Percentiles rank a stretch among this genome's conserved stretches.
phyloP scores from a whole-genome alignment of 495 filamentous ascomycete genomes.

The Aspergillus sclerotioniger region DNA sequence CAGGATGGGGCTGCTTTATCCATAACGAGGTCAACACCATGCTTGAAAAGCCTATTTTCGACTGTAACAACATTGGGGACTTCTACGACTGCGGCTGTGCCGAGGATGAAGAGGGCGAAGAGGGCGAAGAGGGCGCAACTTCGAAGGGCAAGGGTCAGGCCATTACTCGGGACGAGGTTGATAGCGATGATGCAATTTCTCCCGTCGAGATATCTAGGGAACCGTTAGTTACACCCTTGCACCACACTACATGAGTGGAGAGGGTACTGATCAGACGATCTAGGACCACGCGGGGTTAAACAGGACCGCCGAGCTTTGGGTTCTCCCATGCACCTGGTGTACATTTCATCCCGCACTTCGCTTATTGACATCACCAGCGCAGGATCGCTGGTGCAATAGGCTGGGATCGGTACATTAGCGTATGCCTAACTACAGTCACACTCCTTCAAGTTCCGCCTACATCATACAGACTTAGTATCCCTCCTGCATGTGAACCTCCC shows the following conservation, averaged over 20 bases:
- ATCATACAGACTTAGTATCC: neutral
- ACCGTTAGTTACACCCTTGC: constrained; percentile 30
- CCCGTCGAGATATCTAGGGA: constrained; percentile 44
- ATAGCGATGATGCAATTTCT: constrained; percentile 19
- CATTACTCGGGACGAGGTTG: constrained; percentile 7
- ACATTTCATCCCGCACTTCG: neutral
- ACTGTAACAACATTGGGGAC: constrained; percentile 85
- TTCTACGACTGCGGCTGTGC: constrained; percentile 96
- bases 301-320: neutral
- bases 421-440: neutral
- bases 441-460: neutral
- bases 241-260: neutral
- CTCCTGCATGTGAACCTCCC: neutral
- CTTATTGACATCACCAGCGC: constrained; percentile 10
- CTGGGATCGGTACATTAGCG: constrained; percentile 6
- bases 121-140: constrained; percentile 7
- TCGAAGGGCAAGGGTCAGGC: constrained; percentile 7
- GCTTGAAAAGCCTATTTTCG: constrained; percentile 76
- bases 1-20: constrained; percentile 89
- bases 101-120: constrained; percentile 56
- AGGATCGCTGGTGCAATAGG: constrained; percentile 12
- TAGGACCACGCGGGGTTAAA: constrained; percentile 35
- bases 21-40: constrained; percentile 94
- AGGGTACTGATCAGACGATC: constrained; percentile 15
- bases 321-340: neutral